Conservation (phyloP, 495 filamentous ascomycete species). For the Aspergillus biplanus region DNA sequence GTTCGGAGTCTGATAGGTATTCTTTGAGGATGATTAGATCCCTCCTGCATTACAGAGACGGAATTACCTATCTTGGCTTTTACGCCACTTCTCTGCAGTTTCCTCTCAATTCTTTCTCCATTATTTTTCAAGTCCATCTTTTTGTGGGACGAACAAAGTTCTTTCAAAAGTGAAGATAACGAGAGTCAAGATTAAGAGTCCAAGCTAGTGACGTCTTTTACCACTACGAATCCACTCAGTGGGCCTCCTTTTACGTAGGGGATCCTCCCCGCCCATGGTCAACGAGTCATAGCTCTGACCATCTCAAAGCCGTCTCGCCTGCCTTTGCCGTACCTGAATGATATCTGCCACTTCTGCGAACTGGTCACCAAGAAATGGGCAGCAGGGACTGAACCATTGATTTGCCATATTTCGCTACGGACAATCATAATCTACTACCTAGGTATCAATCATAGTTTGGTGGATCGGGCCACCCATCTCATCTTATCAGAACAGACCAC, state of each 20-base stretch:
- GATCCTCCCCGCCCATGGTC: constrained; percentile 21
- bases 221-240: constrained; percentile 17
- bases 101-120: neutral
- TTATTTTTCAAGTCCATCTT: neutral
- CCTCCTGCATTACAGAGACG: neutral
- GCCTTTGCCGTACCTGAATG: constrained; percentile 11
- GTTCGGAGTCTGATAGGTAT: neutral
- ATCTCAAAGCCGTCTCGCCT: neutral
- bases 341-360: constrained; percentile 6
- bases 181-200: neutral
- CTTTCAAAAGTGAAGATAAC: neutral
- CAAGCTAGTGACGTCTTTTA: constrained; percentile 8
- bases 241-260: constrained; percentile 24
- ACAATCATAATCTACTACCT: neutral
- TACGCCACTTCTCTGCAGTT: neutral
- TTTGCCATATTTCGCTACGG: neutral
- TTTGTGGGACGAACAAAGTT: neutral
- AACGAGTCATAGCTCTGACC: constrained; percentile 18
- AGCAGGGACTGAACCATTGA: neutral
- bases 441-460: neutral
- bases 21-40: neutral
- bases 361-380: neutral
- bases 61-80: neutral
- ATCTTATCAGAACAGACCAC: constrained; percentile 5
- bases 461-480: neutral